phyloP scores from a whole-genome alignment of 2,329 filamentous ascomycete species.

The Penicillium sp. region DNA sequence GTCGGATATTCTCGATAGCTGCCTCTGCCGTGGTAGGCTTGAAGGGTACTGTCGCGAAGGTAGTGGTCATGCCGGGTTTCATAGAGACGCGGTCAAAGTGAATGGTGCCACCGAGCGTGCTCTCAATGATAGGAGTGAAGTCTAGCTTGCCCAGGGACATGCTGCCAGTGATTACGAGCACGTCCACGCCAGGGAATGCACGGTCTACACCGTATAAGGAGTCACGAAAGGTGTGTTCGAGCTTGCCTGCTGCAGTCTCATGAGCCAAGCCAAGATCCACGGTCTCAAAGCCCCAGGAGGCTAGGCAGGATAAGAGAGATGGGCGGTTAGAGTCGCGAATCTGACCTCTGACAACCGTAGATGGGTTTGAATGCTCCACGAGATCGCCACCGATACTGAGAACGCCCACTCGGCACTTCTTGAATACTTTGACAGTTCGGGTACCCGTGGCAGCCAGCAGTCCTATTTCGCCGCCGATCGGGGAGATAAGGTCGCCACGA shows the following conservation, averaged over 20 bases:
- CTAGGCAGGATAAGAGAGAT: slow-evolving; percentile 73
- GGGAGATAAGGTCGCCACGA: slow-evolving; percentile 75
- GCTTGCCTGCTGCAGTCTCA: slow-evolving; percentile 55
- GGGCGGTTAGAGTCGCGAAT: slow-evolving; percentile 90
- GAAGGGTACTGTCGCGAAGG: slow-evolving; percentile 80
- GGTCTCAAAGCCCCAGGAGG: slow-evolving; percentile 69
- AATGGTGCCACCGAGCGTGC: slow-evolving; percentile 75
- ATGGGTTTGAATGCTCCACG: slow-evolving; percentile 58
- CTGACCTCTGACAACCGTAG: slow-evolving; percentile 46
- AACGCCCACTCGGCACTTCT: slow-evolving; percentile 74
- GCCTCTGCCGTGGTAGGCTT: slow-evolving; percentile 34
- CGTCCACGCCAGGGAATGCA: not conserved
- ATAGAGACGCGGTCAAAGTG: slow-evolving; percentile 93
- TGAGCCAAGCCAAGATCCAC: slow-evolving; percentile 78
- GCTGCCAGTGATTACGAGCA: slow-evolving; percentile 45
- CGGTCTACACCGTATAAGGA: not conserved
- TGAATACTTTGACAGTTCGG: slow-evolving; percentile 66
- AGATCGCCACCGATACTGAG: slow-evolving; percentile 95
- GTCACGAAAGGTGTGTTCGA: slow-evolving; percentile 71
- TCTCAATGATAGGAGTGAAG: slow-evolving; percentile 90
- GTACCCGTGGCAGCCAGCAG: slow-evolving; percentile 80
- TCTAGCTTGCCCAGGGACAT: slow-evolving; percentile 97
- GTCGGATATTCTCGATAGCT: slow-evolving; percentile 33
- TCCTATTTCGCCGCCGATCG: slow-evolving; percentile 84
- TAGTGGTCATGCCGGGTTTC: slow-evolving; percentile 97